Evolutionary conservation across 2,329 filamentous ascomycete genomes (phyloP), one percentile per base, ranked within the genome.

Genomic region (Lachnellula subtilissima): DNA sequence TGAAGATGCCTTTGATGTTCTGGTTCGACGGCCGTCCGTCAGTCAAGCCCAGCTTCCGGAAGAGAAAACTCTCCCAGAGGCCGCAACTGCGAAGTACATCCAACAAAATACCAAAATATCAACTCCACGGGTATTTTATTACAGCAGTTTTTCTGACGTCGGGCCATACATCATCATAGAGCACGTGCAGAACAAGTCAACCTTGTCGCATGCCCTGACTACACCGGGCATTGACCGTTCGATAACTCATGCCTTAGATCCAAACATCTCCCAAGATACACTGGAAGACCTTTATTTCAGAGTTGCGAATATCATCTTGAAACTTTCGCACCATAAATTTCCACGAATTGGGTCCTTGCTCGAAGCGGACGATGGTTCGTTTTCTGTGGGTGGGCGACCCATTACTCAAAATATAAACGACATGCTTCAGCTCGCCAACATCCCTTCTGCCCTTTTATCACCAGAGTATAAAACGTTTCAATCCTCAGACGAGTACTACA

Each of bases 221-320:
- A 52, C 19, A 17, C 54, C 54, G 1, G 28, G 40, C 23, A 25
- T 37, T 15, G 71, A 61, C 74, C 1, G 65, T 74, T 2, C 53
- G 71, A 3, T 51, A 65, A 15, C 36, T 50, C n/a, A 63, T 66
- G 0, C 69, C 43, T 53, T 53, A 2, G 69, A 69, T 22, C 70
- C 73, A 7, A 42, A 55, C 42, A 55, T 58, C 32, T 48, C 40
- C 19, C n/a, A 19, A 17, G 9, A 2, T 19, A 22, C 19, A 17
- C 40, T 43, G 5, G 15, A 43, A 43, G 40, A 43, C 9, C 19
- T 17, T 2, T 43, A 43, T 17, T 4, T 17, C 4, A 43, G 23
- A 43, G 40, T 43, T 15, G 52, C 56, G n/a, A 17, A 48, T 35
- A 35, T 37, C 40, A 14, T 55, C 11, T 37, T 58, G 11, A 17